Percentiles rank a stretch among this genome's conserved stretches.
Conservation (phyloP, 1,284 basidiomycete genomes). For the Pseudozyma pruni region DNA sequence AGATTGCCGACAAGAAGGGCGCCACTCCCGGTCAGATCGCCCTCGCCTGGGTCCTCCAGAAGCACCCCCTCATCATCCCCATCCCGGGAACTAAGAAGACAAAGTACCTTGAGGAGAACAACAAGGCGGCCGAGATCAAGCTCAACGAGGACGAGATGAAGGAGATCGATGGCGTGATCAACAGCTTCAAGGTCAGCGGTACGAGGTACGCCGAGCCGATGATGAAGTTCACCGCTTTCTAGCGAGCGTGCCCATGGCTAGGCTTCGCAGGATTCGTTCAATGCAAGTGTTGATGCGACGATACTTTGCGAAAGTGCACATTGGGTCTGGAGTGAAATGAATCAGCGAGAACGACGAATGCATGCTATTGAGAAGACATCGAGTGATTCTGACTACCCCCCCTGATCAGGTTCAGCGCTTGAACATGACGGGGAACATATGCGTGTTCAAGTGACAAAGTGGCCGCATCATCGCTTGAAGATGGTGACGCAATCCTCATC, state of each 20-base stretch:
- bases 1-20: slow-evolving; percentile 50
- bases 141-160: slow-evolving; percentile 34
- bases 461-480: slow-evolving; percentile 54
- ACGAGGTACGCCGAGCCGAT: slow-evolving; percentile 30
- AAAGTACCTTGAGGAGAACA: slow-evolving; percentile 51
- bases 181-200: slow-evolving; percentile 53
- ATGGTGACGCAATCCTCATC: slow-evolving; percentile 62
- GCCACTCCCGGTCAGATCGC: slow-evolving; percentile 54
- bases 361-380: not conserved
- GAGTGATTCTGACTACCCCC: too few relatives aligned
- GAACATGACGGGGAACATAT: slow-evolving; percentile 19
- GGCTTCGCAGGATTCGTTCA: too few relatives aligned
- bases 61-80: slow-evolving; percentile 34
- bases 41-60: slow-evolving; percentile 47
- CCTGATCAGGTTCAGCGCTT: slow-evolving; percentile 36
- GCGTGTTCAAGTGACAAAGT: too few relatives aligned
- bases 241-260: not conserved
- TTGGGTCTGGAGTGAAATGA: too few relatives aligned
- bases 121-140: slow-evolving; percentile 32
- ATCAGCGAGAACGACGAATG: slow-evolving; percentile 1
- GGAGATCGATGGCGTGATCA: slow-evolving; percentile 50
- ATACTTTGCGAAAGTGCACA: too few relatives aligned
- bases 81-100: slow-evolving; percentile 53
- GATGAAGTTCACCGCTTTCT: slow-evolving; percentile 34
- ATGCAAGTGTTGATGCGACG: too few relatives aligned